phyloP scores from a whole-genome alignment of 176 grass and related monocot genomes.

The Oryza nivara region DNA sequence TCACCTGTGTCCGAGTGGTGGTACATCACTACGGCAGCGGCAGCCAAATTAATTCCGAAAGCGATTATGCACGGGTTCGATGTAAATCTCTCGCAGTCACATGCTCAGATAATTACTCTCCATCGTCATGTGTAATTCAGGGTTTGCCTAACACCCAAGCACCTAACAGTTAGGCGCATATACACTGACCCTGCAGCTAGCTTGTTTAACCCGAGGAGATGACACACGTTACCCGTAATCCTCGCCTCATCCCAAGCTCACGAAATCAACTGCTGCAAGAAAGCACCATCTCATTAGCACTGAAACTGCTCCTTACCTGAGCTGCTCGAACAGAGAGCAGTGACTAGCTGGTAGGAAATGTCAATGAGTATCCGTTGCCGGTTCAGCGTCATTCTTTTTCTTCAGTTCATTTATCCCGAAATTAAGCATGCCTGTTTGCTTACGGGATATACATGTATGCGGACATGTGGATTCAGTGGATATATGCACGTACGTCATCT shows the following conservation, averaged over 20 bases:
- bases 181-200: background rate
- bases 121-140: background rate
- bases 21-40: background rate
- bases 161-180: conserved; percentile 10
- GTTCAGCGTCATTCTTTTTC: background rate
- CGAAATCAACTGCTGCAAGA: background rate
- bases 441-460: background rate
- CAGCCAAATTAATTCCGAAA: background rate
- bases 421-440: background rate
- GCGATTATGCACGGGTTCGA: background rate
- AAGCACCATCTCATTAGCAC: background rate
- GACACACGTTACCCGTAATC: conserved; percentile 1
- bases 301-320: background rate
- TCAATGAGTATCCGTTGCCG: background rate
- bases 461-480: background rate
- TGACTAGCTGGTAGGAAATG: background rate
- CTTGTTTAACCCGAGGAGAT: background rate
- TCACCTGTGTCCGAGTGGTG: background rate
- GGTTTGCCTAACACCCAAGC: conserved; percentile 15
- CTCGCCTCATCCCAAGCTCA: background rate
- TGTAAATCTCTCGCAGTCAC: background rate
- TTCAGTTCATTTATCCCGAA: background rate
- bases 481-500: background rate
- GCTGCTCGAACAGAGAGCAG: background rate
- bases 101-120: background rate